Conservation (phyloP, 371 early-diverging fungal species). For the Lichtheimia ramosa region DNA sequence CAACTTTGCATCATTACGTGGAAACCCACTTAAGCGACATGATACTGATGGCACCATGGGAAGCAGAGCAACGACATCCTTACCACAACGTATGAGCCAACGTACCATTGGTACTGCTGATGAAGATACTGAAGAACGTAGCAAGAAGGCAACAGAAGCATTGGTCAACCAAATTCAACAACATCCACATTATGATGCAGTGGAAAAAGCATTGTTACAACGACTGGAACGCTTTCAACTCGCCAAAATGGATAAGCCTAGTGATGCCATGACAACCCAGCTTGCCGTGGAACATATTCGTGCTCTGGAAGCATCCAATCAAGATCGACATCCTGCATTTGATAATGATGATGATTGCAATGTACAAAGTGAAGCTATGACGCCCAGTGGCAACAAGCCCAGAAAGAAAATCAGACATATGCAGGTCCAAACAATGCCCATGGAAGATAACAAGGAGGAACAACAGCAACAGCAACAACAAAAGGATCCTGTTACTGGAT, state of each 20-base stretch:
- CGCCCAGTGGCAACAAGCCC: conserved; percentile 6
- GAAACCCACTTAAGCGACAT: conserved; percentile 13
- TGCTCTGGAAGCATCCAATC: conserved; percentile 29
- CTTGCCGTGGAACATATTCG: conserved; percentile 41
- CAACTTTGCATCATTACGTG: conserved; percentile 7
- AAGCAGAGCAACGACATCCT: background rate
- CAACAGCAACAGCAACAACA: background rate
- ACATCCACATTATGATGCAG: conserved; percentile 14
- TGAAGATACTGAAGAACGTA: background rate
- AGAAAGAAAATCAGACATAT: conserved; percentile 16
- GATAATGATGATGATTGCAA: background rate
- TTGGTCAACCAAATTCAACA: conserved; percentile 1
- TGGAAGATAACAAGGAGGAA: background rate
- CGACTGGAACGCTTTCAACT: conserved; percentile 32
- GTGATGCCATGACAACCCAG: conserved; percentile 33
- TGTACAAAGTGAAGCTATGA: conserved; percentile 2
- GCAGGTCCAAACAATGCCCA: conserved; percentile 22
- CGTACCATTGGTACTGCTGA: background rate
- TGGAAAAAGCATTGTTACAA: conserved; percentile 35
- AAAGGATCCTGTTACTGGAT: background rate
- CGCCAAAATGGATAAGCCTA: conserved; percentile 25
- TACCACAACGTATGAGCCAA: conserved; percentile 3
- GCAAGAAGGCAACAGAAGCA: conserved; percentile 9
- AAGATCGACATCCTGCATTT: background rate
- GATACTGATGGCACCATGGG: conserved; percentile 9